Evolutionary conservation across 192 early-diverging fungal genomes (phyloP).

Genomic region (Martensiomyces pterosporus): DNA sequence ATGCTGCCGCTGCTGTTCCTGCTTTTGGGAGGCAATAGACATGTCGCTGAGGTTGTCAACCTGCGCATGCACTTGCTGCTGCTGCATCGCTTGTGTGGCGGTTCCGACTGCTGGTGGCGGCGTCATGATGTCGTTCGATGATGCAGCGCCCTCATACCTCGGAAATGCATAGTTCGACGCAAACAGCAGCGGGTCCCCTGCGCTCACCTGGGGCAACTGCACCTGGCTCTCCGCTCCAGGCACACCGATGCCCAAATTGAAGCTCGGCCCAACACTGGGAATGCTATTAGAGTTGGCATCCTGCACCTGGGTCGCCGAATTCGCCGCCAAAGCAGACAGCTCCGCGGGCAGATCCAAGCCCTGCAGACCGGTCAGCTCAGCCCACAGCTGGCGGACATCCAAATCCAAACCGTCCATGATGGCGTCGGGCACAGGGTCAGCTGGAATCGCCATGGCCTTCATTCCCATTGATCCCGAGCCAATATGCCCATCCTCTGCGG

Average conservation of each 20-base stretch:
- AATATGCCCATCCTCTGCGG: not conserved
- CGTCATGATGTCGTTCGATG: not conserved
- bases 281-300: conserved; percentile 4
- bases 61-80: not conserved
- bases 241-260: conserved; percentile 8
- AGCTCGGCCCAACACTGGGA: conserved; percentile 8
- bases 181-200: conserved; percentile 10
- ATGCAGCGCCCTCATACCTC: not conserved
- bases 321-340: conserved; percentile 27
- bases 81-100: not conserved
- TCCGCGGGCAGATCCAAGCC: conserved; percentile 31
- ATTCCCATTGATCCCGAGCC: not conserved
- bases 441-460: conserved; percentile 3
- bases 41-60: too few relatives aligned
- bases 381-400: conserved; percentile 39
- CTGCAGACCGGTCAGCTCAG: conserved; percentile 36
- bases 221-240: too few relatives aligned
- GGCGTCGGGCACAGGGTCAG: not conserved
- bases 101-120: not conserved
- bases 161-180: conserved; percentile 48
- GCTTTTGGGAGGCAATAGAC: too few relatives aligned
- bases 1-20: too few relatives aligned
- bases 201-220: not conserved
- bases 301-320: conserved; percentile 13
- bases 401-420: conserved; percentile 17